Percentiles rank a stretch among this genome's conserved stretches.
Conservation (phyloP, 257 asterid species). For the Agastache rugosa region DNA sequence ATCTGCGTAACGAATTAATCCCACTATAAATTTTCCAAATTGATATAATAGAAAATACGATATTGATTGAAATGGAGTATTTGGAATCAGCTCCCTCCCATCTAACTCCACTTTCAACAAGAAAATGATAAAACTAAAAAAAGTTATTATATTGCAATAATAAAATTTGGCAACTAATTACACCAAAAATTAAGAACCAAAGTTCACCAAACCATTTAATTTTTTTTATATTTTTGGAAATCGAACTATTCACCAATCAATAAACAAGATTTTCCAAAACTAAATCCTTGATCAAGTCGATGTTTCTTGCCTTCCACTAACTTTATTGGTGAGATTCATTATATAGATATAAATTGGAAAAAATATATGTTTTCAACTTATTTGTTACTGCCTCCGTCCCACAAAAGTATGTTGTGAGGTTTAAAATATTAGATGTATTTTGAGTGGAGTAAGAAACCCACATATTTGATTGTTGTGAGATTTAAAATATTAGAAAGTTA, state of each 20-base stretch:
- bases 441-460: too few relatives aligned
- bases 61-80: background rate
- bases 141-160: background rate
- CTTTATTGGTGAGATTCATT: background rate
- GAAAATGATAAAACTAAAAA: background rate
- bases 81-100: background rate
- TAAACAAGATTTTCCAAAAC: background rate
- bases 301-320: conserved; percentile 17
- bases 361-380: too few relatives aligned
- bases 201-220: background rate
- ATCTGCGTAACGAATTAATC: too few relatives aligned
- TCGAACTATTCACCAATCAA: background rate
- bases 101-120: conserved; percentile 18
- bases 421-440: too few relatives aligned
- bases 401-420: too few relatives aligned
- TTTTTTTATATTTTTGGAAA: background rate
- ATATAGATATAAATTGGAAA: background rate
- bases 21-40: background rate
- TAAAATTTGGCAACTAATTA: background rate
- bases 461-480: too few relatives aligned
- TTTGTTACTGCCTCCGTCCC: too few relatives aligned
- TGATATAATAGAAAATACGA: background rate
- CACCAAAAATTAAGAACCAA: conserved; percentile 12
- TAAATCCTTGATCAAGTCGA: conserved; percentile 2
- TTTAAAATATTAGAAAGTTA: too few relatives aligned